Percentiles rank a stretch among this genome's conserved stretches.
Conservation (phyloP, 192 early-diverging fungal genomes). For the Umbelopsis sp. region DNA sequence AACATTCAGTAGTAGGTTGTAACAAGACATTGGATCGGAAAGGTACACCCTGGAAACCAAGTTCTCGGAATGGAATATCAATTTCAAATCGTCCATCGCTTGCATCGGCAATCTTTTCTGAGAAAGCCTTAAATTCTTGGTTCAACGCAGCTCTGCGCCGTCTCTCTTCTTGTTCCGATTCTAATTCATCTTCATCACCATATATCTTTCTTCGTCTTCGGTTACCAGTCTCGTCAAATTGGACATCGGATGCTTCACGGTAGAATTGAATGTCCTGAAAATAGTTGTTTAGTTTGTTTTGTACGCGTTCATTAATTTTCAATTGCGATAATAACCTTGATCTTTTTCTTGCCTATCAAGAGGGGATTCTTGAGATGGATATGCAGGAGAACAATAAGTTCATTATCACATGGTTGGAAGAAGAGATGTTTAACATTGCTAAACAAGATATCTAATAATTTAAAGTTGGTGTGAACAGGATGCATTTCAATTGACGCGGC, state of each 20-base stretch:
- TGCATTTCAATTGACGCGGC: not conserved
- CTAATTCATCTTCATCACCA: constrained; percentile 98
- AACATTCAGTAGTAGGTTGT: constrained; percentile 94
- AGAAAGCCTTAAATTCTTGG: constrained; percentile 92
- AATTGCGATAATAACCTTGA: constrained; percentile 55
- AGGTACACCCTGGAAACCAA: constrained; percentile 95
- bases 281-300: not conserved
- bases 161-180: constrained; percentile 94
- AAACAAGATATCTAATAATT: constrained; percentile 80
- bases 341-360: constrained; percentile 98
- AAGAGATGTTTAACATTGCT: constrained; percentile 97
- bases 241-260: constrained; percentile 91
- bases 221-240: constrained; percentile 98
- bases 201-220: constrained; percentile 82
- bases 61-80: constrained; percentile 90
- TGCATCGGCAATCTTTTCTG: constrained; percentile 84
- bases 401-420: constrained; percentile 98
- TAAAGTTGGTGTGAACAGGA: not conserved
- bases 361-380: constrained; percentile 96
- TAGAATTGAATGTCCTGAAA: constrained; percentile 96
- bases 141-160: constrained; percentile 82
- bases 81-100: constrained; percentile 84
- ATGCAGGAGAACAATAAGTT: constrained; percentile 94
- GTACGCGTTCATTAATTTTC: not conserved
- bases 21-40: constrained; percentile 89